Percentiles rank a stretch among this genome's conserved stretches.
Conservation (phyloP, 768 basidiomycete species). For the Amanita thiersii region DNA sequence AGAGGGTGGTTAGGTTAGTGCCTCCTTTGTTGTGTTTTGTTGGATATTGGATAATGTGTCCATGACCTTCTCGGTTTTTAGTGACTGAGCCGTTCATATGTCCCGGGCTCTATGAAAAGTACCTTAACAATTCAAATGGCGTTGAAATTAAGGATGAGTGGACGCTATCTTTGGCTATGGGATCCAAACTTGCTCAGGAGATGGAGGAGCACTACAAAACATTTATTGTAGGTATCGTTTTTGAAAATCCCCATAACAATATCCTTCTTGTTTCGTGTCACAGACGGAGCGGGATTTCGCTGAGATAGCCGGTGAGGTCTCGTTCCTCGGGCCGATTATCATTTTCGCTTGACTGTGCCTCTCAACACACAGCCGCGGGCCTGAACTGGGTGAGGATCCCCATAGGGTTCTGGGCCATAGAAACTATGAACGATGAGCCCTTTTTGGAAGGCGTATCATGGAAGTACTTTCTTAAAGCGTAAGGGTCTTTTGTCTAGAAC, state of each 20-base stretch:
- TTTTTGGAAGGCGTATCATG: constrained; percentile 74
- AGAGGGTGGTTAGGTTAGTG: constrained; percentile 41
- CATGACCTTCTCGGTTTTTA: constrained; percentile 7
- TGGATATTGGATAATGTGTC: neutral
- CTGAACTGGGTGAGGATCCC: constrained; percentile 85
- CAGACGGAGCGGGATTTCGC: constrained; percentile 29
- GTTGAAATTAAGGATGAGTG: constrained; percentile 61
- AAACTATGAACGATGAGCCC: constrained; percentile 67
- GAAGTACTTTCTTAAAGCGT: constrained; percentile 51
- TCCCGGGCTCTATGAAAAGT: constrained; percentile 63
- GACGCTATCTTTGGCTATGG: constrained; percentile 64
- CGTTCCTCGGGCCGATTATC: neutral
- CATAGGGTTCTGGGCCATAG: constrained; percentile 84
- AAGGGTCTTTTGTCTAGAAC: constrained; percentile 11
- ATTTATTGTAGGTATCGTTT: constrained; percentile 54
- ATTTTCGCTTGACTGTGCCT: constrained; percentile 6
- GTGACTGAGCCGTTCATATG: constrained; percentile 76
- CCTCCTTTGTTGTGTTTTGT: constrained; percentile 3
- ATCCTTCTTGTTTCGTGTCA: constrained; percentile 2
- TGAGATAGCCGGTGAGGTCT: constrained; percentile 24
- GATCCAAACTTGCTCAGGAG: constrained; percentile 51
- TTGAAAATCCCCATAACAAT: neutral
- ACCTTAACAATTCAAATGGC: constrained; percentile 29
- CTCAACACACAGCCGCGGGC: constrained; percentile 76
- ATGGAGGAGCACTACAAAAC: constrained; percentile 81